phyloP scores from a whole-genome alignment of 352 stramenopile genomes.

The Phytophthora pseudosyringae region DNA sequence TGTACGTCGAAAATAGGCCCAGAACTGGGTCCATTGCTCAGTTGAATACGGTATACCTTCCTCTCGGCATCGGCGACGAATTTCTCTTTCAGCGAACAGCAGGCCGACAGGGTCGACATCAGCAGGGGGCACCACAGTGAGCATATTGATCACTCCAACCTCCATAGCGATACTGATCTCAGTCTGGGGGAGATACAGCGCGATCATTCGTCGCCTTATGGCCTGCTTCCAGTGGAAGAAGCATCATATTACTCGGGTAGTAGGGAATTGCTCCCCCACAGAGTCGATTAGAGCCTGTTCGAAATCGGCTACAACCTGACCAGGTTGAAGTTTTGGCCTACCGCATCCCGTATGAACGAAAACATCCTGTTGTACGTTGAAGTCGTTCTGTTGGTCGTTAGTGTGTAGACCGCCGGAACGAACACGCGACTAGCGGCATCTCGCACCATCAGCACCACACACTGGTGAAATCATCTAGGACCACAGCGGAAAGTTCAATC shows the following conservation, averaged over 20 bases:
- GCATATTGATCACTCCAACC: constrained; percentile 3
- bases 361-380: constrained; percentile 24
- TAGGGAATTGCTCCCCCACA: constrained; percentile 7
- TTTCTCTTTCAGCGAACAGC: background rate
- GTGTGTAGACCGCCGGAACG: constrained; percentile 15
- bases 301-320: constrained; percentile 17
- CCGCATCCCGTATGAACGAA: constrained; percentile 4
- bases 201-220: background rate
- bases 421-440: constrained; percentile 15
- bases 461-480: constrained; percentile 20
- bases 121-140: background rate
- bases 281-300: constrained; percentile 22
- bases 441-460: constrained; percentile 27
- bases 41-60: background rate
- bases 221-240: constrained; percentile 25
- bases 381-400: constrained; percentile 5
- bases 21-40: background rate
- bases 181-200: background rate
- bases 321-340: constrained; percentile 8
- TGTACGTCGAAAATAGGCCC: background rate
- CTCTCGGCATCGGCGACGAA: background rate
- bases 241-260: constrained; percentile 10
- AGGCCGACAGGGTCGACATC: background rate
- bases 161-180: constrained; percentile 1
- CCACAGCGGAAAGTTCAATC: constrained; percentile 34